phyloP scores from a whole-genome alignment of 371 early-diverging fungal genomes.

The Catenaria anguillulae region DNA sequence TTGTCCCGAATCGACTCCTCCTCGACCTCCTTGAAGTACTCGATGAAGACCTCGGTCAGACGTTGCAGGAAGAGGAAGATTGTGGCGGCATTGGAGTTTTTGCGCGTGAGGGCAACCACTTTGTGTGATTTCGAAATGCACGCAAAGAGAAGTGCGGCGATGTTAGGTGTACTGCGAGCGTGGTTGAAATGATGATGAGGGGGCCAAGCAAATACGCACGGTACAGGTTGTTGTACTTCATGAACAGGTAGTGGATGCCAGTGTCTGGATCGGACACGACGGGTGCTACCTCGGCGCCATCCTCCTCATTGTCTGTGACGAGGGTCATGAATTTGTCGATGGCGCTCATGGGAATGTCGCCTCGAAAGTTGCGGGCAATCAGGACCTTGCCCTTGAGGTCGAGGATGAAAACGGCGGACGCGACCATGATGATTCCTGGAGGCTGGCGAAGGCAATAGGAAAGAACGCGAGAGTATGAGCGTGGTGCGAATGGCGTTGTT shows the following conservation, averaged over 20 bases:
- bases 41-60: slow-evolving; percentile 79
- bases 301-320: slow-evolving; percentile 84
- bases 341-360: slow-evolving; percentile 84
- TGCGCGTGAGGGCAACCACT: slow-evolving; percentile 89
- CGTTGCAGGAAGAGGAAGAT: slow-evolving; percentile 88
- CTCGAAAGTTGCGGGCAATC: slow-evolving; percentile 83
- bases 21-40: slow-evolving; percentile 95
- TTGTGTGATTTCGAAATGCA: too few relatives aligned
- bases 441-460: too few relatives aligned
- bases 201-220: slow-evolving; percentile 47
- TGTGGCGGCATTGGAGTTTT: slow-evolving; percentile 91
- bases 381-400: slow-evolving; percentile 93
- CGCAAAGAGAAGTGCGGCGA: too few relatives aligned
- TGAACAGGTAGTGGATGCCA: slow-evolving; percentile 84
- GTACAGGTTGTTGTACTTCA: slow-evolving; percentile 87
- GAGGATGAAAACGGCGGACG: slow-evolving; percentile 67
- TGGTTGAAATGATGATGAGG: too few relatives aligned
- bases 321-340: slow-evolving; percentile 95
- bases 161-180: too few relatives aligned
- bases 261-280: slow-evolving; percentile 65
- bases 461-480: too few relatives aligned
- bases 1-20: slow-evolving; percentile 94
- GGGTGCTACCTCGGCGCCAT: slow-evolving; percentile 70
- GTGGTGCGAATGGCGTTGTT: too few relatives aligned
- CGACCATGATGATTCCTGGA: slow-evolving; percentile 26